Evolutionary conservation across 1,139 yeast genomes (phyloP), one percentile per base, ranked within the genome.

Genomic region (Taiozyma sp.): DNA sequence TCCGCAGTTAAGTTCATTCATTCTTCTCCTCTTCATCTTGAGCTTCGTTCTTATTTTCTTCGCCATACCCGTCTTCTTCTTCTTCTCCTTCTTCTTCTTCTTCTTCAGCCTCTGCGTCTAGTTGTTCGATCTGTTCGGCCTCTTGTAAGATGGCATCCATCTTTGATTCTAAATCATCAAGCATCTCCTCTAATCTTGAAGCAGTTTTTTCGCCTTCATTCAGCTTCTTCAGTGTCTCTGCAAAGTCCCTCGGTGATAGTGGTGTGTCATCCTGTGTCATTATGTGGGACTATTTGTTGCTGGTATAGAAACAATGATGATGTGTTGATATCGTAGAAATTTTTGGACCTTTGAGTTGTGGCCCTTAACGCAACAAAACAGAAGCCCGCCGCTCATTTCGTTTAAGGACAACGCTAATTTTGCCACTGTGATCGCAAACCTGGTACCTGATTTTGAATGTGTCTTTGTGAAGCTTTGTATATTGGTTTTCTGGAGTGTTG

Each of bases 161-260:
- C 56, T 77, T 79, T 32, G 71, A 73, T 58, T 83, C 88, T 44
- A 83, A 67, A 29, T 69, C 66, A 56, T 81, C 85, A 43, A 83
- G 68, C 76, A 79, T 73, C 52, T 70, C 67, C 62, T 83, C 88
- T 56, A 83, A 68, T 50, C 70, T 75, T 6, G 68, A 66, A 0
- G 86, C 86, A 10, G 81, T 76, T 47, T 68, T 64, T 59, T 82
- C 87, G 2, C 85, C 87, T 49, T 80, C 81, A 48, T 73, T 73
- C 45, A 82, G 66, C 57, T 77, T 72, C 58, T 73, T 70, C 62
- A 74, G 74, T 0, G 81, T 72, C 40, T 75, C 74, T 1, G 79
- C 76, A 46, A 79, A 65, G 49, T 72, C 74, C 3, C 54, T 47
- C 41, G 59, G 54, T 9, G 49, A 43, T 3, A 49, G 45, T 37